These are phyloP conservation scores for Pythium phragmiticola DNA, from an alignment of 352 stramenopile species.

Conservation along the genomic window DNA sequence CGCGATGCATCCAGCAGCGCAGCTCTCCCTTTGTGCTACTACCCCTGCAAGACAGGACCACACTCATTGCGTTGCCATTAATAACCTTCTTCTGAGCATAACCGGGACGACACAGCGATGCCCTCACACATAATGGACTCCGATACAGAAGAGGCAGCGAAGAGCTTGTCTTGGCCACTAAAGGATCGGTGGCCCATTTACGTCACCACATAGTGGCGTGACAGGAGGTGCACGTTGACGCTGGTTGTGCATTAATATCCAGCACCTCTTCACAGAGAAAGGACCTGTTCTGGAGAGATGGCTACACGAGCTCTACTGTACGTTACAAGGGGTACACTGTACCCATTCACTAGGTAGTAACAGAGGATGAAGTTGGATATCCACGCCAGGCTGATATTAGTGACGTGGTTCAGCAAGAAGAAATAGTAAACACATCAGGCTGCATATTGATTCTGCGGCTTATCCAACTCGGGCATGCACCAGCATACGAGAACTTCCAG, in stretches of 20 bases:
- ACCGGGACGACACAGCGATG: neutral
- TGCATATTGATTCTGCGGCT: no score
- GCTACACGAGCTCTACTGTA: slow-evolving; percentile 5
- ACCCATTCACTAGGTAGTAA: neutral
- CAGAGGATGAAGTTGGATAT: neutral
- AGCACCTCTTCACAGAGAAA: neutral
- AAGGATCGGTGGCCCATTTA: slow-evolving; percentile 1
- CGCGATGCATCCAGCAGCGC: neutral
- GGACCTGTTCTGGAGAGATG: slow-evolving; percentile 1
- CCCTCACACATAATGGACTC: no score
- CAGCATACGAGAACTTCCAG: no score
- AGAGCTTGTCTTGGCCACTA: neutral
- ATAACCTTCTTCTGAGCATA: neutral
- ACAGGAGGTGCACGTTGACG: slow-evolving; percentile 8
- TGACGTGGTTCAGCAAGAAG: neutral
- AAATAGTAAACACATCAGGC: no score
- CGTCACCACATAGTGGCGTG: neutral
- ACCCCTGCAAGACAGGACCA: no score
- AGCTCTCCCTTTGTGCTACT: neutral
- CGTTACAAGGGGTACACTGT: neutral
- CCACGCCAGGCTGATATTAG: neutral
- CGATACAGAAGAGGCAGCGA: neutral
- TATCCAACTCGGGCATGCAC: no score
- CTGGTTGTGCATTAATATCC: neutral
- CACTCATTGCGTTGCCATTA: slow-evolving; percentile 2